phyloP scores from a whole-genome alignment of 768 basidiomycete genomes.

The Leucogyrophana mollusca region DNA sequence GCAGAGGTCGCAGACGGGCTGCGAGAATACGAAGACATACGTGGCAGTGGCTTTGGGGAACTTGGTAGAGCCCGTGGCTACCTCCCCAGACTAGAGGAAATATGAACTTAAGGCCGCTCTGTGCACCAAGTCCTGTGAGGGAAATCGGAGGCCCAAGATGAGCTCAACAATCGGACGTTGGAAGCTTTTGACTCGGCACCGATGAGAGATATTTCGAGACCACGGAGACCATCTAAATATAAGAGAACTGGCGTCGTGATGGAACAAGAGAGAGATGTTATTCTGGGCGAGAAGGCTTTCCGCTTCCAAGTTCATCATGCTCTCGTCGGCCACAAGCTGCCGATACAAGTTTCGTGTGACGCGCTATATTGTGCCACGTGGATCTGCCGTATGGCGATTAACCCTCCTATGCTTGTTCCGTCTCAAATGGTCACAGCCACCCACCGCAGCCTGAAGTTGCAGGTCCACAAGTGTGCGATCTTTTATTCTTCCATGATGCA shows the following conservation, averaged over 20 bases:
- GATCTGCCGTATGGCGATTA: slow-evolving; percentile 3
- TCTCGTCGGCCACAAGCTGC: too few species aligned
- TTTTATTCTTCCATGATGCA: too few species aligned
- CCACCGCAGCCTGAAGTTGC: too few species aligned
- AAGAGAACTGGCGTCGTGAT: background rate
- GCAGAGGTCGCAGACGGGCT: slow-evolving; percentile 9
- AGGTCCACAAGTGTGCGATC: too few species aligned
- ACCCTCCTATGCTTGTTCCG: too few species aligned
- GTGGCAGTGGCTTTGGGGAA: background rate
- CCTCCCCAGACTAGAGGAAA: too few species aligned
- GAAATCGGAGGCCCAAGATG: too few species aligned
- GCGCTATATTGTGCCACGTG: slow-evolving; percentile 1
- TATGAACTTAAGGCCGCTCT: too few species aligned
- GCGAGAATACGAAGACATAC: slow-evolving; percentile 2
- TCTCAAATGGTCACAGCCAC: too few species aligned
- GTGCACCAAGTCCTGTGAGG: too few species aligned
- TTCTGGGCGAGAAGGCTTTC: background rate
- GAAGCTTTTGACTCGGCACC: background rate
- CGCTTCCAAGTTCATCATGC: too few species aligned
- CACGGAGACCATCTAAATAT: background rate
- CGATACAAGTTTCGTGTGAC: background rate
- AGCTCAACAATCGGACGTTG: too few species aligned
- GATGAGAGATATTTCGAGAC: background rate
- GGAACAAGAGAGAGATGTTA: background rate
- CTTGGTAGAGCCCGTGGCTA: background rate